These are phyloP conservation scores for Starmerella vaccinii DNA, from an alignment of 805 yeast genomes.

Conservation along the genomic window DNA sequence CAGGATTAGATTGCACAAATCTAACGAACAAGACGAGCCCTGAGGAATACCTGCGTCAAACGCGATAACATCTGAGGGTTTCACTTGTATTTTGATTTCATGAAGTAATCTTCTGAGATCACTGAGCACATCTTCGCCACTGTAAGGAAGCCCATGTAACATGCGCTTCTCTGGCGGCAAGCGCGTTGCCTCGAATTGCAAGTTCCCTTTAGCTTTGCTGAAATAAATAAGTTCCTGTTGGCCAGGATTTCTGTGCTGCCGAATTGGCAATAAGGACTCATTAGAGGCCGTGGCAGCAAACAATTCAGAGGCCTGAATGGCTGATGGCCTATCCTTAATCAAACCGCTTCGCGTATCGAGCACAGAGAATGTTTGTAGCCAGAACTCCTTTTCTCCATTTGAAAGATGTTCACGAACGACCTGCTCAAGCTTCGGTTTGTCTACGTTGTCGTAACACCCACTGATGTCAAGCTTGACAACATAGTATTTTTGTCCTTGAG, in stretches of 20 bases:
- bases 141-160: neutral
- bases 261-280: neutral
- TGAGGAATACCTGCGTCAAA: slow-evolving; percentile 69
- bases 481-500: slow-evolving; percentile 33
- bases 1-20: slow-evolving; percentile 64
- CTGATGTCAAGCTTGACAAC: slow-evolving; percentile 65
- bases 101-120: slow-evolving; percentile 45
- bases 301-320: neutral
- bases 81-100: slow-evolving; percentile 36
- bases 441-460: slow-evolving; percentile 64
- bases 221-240: neutral
- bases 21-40: slow-evolving; percentile 68
- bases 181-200: neutral
- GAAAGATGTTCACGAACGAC: slow-evolving; percentile 3
- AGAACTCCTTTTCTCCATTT: neutral
- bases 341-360: neutral
- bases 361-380: neutral
- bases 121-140: slow-evolving; percentile 16
- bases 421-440: slow-evolving; percentile 17
- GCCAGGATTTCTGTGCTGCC: neutral
- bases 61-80: slow-evolving; percentile 31
- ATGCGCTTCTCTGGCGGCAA: neutral
- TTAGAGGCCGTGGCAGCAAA: neutral
- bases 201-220: neutral
- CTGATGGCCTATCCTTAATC: neutral